Evolutionary conservation across 140 eudicot species (phyloP), one percentile per base, ranked within the genome.

Genomic region (Stevia rebaudiana): DNA sequence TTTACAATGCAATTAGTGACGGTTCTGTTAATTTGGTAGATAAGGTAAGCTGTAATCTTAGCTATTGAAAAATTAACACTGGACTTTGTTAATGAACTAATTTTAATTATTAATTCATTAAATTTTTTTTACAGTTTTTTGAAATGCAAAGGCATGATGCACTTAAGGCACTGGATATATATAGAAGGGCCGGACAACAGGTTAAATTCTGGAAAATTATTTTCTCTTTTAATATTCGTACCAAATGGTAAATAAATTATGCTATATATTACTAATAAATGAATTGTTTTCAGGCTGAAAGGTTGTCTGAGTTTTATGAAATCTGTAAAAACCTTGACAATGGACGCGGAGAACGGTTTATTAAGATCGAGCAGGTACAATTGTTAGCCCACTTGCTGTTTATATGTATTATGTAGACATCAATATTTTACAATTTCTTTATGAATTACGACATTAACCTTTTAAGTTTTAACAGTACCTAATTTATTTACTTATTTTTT

Each of bases 91-190:
- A 21, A 28, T 63, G 65, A 41, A 18, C 37, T 11, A 21, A 33
- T 44, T n/a, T 16, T 22, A 16, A 51, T 42, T 72, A 61, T 65
- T 58, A n/a, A n/a, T n/a, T n/a, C n/a, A n/a, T 40, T 24, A 57
- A 24, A 11, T 6, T 13, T 24, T 30, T 72, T 51, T 33, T 7
- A 70, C 81, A 88, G 96, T 88, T 72, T 76, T 88, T 88, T 72
- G 90, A 82, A 79, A 85, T 88, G 96, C 87, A 70, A 58, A 80
- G 78, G 1, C 82, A 81, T 67, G 94, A 85, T 52, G 90, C 96
- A 22, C 87, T 88, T 28, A 76, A 68, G 81, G 90, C 96, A 39
- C 80, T 88, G 15, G 89, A 78, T 54, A 85, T 85, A 64, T 85
- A 88, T 58, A 72, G 76, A 70, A 80, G 78, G 74, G 83, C 94